These are phyloP conservation scores for Pseudocercospora cruenta DNA, from an alignment of 2,329 filamentous ascomycete species.

Conservation along the genomic window DNA sequence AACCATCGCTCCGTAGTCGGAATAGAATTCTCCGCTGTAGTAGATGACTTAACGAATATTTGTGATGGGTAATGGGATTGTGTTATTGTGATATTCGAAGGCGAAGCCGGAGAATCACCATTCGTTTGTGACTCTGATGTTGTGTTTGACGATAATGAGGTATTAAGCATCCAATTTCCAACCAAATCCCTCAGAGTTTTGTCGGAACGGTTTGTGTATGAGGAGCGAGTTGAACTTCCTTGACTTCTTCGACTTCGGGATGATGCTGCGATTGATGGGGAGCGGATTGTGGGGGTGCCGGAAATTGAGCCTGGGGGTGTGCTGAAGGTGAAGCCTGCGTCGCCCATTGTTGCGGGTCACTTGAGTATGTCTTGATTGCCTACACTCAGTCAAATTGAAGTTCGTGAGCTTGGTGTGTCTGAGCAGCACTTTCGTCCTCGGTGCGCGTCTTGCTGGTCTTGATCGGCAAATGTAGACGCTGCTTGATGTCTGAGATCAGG, in stretches of 20 bases:
- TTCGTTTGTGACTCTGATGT: neutral
- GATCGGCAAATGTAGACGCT: too few species aligned
- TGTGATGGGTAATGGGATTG: slow-evolving; percentile 26
- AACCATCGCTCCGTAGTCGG: slow-evolving; percentile 20
- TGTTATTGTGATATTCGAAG: slow-evolving; percentile 12
- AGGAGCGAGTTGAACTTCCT: neutral
- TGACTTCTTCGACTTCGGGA: neutral
- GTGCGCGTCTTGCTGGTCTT: too few species aligned
- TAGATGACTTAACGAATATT: slow-evolving; percentile 18
- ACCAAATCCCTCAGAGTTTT: slow-evolving; percentile 14
- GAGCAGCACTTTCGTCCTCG: too few species aligned
- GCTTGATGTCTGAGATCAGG: too few species aligned
- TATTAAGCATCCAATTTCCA: slow-evolving; percentile 10
- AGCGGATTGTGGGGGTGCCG: neutral
- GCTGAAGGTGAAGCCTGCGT: neutral
- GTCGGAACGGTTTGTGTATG: neutral
- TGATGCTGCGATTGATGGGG: neutral
- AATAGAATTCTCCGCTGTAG: neutral
- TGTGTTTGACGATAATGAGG: slow-evolving; percentile 6
- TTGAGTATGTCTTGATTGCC: too few species aligned
- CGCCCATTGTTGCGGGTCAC: neutral
- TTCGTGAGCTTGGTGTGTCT: too few species aligned
- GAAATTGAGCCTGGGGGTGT: neutral
- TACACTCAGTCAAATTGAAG: too few species aligned
- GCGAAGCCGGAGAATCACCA: neutral